Evolutionary conservation across 2,329 filamentous ascomycete genomes (phyloP).

Genomic region (Aureobasidium musti): DNA sequence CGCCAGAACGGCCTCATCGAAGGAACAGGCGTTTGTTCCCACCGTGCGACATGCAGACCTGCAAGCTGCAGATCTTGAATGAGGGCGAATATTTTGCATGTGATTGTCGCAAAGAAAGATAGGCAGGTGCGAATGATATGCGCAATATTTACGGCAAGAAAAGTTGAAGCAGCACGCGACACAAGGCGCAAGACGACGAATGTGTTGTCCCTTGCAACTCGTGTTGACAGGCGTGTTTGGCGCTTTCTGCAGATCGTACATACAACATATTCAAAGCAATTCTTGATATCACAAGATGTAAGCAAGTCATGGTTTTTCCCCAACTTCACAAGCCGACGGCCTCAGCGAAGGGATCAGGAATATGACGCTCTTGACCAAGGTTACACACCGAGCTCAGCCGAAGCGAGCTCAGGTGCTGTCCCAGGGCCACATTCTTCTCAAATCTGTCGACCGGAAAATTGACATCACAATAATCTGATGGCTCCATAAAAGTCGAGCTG

Average conservation of each 20-base stretch:
- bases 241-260: neutral
- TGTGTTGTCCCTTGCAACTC: constrained; percentile 10
- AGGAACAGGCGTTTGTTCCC: neutral
- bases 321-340: constrained; percentile 86
- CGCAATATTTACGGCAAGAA: neutral
- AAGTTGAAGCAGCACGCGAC: neutral
- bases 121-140: too few relatives aligned
- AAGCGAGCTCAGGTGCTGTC: constrained; percentile 65
- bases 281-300: constrained; percentile 33
- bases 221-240: constrained; percentile 16
- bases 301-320: constrained; percentile 78
- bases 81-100: constrained; percentile 2
- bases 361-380: constrained; percentile 69
- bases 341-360: constrained; percentile 88
- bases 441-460: constrained; percentile 95
- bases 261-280: neutral
- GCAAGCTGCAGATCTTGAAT: neutral
- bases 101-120: neutral
- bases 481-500: constrained; percentile 89
- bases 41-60: neutral
- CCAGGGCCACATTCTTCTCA: constrained; percentile 66
- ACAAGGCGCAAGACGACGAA: neutral
- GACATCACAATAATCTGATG: constrained; percentile 71
- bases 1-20: neutral
- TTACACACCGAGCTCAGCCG: constrained; percentile 65